Evolutionary conservation across 2,329 filamentous ascomycete species (phyloP).

Genomic region (Stemphylium beticola): DNA sequence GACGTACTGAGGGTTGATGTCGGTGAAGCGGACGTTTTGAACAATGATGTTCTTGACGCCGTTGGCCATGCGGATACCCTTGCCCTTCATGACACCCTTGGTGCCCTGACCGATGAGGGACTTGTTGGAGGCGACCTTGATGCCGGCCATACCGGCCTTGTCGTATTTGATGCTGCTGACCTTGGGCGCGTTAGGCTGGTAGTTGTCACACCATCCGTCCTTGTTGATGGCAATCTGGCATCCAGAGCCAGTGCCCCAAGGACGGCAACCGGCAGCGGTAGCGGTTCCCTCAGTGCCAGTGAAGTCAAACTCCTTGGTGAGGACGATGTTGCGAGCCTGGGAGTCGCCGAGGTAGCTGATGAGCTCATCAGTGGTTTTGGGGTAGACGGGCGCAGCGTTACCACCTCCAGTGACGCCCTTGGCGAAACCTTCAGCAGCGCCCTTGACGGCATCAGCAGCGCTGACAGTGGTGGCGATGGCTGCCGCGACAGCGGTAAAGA

Average conservation of each 20-base stretch:
- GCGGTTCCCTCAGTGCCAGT: conserved; percentile 61
- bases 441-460: conserved; percentile 33
- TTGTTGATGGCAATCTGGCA: conserved; percentile 67
- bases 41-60: conserved; percentile 61
- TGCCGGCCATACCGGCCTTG: conserved; percentile 59
- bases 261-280: conserved; percentile 63
- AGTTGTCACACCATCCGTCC: conserved; percentile 63
- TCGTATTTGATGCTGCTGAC: conserved; percentile 55
- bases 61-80: conserved; percentile 57
- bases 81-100: conserved; percentile 63
- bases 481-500: conserved; percentile 23
- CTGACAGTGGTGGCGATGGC: conserved; percentile 26
- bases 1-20: conserved; percentile 46
- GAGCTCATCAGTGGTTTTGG: conserved; percentile 55
- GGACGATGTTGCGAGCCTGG: conserved; percentile 62
- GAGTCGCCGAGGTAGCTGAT: conserved; percentile 64
- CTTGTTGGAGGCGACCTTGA: conserved; percentile 65
- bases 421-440: conserved; percentile 35
- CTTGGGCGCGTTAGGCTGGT: conserved; percentile 59
- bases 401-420: conserved; percentile 37
- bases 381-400: conserved; percentile 30
- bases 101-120: conserved; percentile 61
- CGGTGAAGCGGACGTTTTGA: conserved; percentile 53
- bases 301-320: conserved; percentile 64
- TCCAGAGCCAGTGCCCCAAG: conserved; percentile 56